Evolutionary conservation across 2,329 filamentous ascomycete species (phyloP).

Genomic region (Aspergillus neotritici): DNA sequence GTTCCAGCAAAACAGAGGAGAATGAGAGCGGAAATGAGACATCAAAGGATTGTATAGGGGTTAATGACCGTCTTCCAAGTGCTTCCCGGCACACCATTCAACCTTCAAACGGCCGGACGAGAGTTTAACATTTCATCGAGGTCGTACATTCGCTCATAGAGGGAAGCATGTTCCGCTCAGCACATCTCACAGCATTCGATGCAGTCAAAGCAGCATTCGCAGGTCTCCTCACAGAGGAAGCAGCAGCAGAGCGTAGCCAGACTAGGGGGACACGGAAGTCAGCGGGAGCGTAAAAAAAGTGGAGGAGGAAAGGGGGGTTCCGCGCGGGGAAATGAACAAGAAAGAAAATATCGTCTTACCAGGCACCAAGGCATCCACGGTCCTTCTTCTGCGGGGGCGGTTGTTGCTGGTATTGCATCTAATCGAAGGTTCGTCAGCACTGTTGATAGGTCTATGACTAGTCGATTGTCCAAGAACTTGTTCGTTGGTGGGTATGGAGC

Average conservation of each 20-base stretch:
- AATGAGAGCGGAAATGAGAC: background rate
- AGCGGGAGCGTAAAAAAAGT: conserved; percentile 1
- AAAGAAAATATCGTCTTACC: conserved; percentile 32
- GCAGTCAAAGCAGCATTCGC: conserved; percentile 60
- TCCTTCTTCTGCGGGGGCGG: conserved; percentile 45
- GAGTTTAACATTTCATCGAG: conserved; percentile 18
- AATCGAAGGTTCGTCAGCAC: conserved; percentile 4
- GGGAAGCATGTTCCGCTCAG: conserved; percentile 14
- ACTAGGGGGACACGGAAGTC: conserved; percentile 27
- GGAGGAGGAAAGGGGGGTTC: background rate
- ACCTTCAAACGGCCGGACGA: conserved; percentile 15
- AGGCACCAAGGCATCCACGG: conserved; percentile 48
- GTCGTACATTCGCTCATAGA: conserved; percentile 16
- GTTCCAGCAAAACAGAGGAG: background rate
- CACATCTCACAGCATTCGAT: conserved; percentile 48
- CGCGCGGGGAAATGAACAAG: background rate
- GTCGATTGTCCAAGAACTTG: too few relatives aligned
- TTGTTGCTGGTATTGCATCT: conserved; percentile 49
- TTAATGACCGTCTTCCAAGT: background rate
- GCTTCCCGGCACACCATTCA: background rate
- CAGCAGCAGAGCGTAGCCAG: conserved; percentile 57
- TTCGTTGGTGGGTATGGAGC: too few relatives aligned
- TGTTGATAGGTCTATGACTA: too few relatives aligned
- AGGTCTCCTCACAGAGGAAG: conserved; percentile 59
- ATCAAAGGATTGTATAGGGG: too few relatives aligned